phyloP scores from a whole-genome alignment of 306 rosid species.

The Ochetophila trinervis region DNA sequence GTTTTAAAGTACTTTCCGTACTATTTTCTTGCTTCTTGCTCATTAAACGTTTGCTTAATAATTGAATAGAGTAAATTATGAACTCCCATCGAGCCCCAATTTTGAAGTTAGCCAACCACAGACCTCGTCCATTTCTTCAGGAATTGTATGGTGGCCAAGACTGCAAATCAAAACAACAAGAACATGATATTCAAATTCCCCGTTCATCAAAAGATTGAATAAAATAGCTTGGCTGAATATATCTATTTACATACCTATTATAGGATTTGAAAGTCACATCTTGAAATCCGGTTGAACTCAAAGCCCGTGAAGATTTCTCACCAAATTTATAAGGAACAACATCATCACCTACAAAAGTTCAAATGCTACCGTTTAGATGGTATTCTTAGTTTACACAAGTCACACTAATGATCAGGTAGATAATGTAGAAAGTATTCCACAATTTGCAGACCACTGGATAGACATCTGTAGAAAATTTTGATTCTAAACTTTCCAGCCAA shows the following conservation, averaged over 20 bases:
- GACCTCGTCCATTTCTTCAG: slow-evolving; percentile 90
- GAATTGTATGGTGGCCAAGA: slow-evolving; percentile 90
- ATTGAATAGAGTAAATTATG: slow-evolving; percentile 24
- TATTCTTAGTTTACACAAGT: neutral
- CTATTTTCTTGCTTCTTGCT: neutral
- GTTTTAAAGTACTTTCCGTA: neutral
- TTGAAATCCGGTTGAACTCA: slow-evolving; percentile 61
- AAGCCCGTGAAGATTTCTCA: slow-evolving; percentile 67
- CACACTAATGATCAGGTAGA: neutral
- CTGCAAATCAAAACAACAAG: slow-evolving; percentile 33
- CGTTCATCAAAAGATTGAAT: neutral
- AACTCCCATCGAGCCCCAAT: slow-evolving; percentile 65
- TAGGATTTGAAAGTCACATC: slow-evolving; percentile 79
- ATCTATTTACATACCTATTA: slow-evolving; percentile 44
- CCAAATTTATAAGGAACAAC: slow-evolving; percentile 79
- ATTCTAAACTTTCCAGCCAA: too few species aligned
- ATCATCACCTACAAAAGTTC: slow-evolving; percentile 62
- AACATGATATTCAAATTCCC: too few species aligned
- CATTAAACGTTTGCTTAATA: neutral
- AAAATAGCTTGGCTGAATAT: slow-evolving; percentile 5
- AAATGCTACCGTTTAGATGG: neutral
- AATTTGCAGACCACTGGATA: neutral
- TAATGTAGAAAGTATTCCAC: neutral
- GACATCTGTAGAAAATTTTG: too few species aligned
- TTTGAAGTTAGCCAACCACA: slow-evolving; percentile 76